A percentile compares a stretch with the other conserved stretches of the same genome.
These are phyloP conservation scores for Halophytophthora polymorphica DNA, from an alignment of 352 stramenopile genomes.

Conservation along the genomic window DNA sequence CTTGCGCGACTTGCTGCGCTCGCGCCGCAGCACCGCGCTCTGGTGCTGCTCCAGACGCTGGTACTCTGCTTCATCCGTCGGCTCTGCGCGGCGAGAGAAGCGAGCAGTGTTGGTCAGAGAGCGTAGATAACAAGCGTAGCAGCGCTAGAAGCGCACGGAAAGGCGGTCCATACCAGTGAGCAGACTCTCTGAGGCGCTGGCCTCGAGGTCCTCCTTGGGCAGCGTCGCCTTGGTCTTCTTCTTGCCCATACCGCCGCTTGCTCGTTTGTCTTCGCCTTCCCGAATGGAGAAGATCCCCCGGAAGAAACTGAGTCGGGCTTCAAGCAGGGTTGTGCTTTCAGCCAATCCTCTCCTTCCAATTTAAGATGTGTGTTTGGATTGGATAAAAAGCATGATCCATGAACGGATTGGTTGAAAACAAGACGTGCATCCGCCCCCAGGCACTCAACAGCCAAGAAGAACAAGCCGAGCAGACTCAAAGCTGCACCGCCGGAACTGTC, in stretches of 20 bases:
- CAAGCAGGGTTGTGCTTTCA: conserved; percentile 22
- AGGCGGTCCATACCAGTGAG: conserved; percentile 29
- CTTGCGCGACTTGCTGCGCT: conserved; percentile 61
- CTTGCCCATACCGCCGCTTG: conserved; percentile 38
- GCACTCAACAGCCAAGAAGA: no score
- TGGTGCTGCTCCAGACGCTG: conserved; percentile 31
- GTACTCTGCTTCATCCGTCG: conserved; percentile 23
- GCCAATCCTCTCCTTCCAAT: conserved; percentile 7
- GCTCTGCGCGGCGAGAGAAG: conserved; percentile 4
- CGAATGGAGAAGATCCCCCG: conserved; percentile 22
- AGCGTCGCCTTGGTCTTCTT: conserved; percentile 59
- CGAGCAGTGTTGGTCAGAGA: conserved; percentile 14
- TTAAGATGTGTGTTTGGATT: conserved; percentile 8
- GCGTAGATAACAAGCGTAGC: background rate
- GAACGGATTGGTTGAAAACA: conserved; percentile 1
- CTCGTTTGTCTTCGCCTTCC: conserved; percentile 5
- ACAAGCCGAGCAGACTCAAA: no score
- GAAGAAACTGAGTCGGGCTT: conserved; percentile 16
- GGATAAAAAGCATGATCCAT: conserved; percentile 7
- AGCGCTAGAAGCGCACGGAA: background rate
- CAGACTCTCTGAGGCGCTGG: conserved; percentile 43
- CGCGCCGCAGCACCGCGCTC: conserved; percentile 37
- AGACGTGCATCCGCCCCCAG: no score
- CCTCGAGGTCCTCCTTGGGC: conserved; percentile 38
- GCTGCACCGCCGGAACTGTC: no score